Base-by-base conservation (phyloP, 176 grass and related monocot species). In the Bonia amplexicaulis region DNA sequence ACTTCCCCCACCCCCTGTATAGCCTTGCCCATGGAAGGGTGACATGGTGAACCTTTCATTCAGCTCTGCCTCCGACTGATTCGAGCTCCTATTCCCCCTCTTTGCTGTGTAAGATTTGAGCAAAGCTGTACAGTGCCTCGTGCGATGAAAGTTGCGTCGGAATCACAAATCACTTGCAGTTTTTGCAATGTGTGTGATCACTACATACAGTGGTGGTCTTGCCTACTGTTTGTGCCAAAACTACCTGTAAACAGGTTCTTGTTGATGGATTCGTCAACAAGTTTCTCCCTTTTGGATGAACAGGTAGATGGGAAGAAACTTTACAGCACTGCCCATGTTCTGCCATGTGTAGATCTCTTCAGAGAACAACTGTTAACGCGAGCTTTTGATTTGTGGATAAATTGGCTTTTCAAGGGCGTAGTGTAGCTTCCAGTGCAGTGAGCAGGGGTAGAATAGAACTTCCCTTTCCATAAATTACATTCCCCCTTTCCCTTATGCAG, bases 271-370 rank as follows among this genome's bases (percentile, higher is more conserved):
- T 77, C 37, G 31, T 33, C 27, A 69, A 71, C 44, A 41, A 15
- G 20, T 31, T 71, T 80, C 37, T n/a, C 15, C 64, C 63, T 6
- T 72, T 71, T 54, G 64, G 53, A 23, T 73, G 58, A 83, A 67
- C 84, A 83, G 79, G 79, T 83, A 66, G 86, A 76, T 4, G 48
- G 59, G 68, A 78, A 80, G 20, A 42, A 82, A 46, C 73, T 67
- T 90, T 78, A 66, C 83, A 82, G 67, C 79, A 33, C 46, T 78
- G 72, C 61, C 80, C 61, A 63, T 86, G 79, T 73, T 86, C 47
- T 86, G 55, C 40, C 70, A 45, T 48, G 80, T 70, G 80, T 54
- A 54, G 54, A 66, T 82, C 26, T 46, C 73, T 52, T 55, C 51
- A 25, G 76, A 69, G 81, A 80, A 76, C 68, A 76, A 69, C 79